Evolutionary conservation across 306 rosid genomes (phyloP).

Genomic region (Arachis stenosperma): DNA sequence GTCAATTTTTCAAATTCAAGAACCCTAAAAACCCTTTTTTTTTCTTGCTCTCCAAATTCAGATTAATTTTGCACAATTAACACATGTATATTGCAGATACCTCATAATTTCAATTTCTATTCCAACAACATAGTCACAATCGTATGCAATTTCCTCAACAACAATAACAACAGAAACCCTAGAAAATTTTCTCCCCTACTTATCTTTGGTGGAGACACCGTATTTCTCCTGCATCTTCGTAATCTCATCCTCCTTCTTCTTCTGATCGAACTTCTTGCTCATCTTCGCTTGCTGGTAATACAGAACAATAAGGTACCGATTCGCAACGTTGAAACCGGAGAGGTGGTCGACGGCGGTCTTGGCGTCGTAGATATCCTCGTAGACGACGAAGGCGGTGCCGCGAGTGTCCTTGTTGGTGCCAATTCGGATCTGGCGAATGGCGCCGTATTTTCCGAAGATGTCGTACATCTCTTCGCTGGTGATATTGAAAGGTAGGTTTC

Average conservation of each 20-base stretch:
- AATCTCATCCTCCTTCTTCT: constrained; percentile 95
- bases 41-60: neutral
- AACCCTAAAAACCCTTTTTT: constrained; percentile 19
- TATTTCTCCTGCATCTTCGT: constrained; percentile 87
- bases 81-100: neutral
- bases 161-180: constrained; percentile 9
- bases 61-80: neutral
- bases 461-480: constrained; percentile 99
- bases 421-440: constrained; percentile 91
- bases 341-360: constrained; percentile 97
- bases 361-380: constrained; percentile 99
- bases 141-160: too few species aligned
- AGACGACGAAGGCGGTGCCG: constrained; percentile 94
- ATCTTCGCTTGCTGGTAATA: constrained; percentile 98
- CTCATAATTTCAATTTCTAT: neutral
- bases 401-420: constrained; percentile 95
- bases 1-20: neutral
- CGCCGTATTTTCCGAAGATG: constrained; percentile 95
- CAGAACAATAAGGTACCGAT: constrained; percentile 85
- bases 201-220: constrained; percentile 90
- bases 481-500: constrained; percentile 93
- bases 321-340: constrained; percentile 95
- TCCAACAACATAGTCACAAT: neutral
- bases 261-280: constrained; percentile 90
- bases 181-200: constrained; percentile 40